Conservation (phyloP, 2,329 filamentous ascomycete species). For the Sphaerulina vaccinii region DNA sequence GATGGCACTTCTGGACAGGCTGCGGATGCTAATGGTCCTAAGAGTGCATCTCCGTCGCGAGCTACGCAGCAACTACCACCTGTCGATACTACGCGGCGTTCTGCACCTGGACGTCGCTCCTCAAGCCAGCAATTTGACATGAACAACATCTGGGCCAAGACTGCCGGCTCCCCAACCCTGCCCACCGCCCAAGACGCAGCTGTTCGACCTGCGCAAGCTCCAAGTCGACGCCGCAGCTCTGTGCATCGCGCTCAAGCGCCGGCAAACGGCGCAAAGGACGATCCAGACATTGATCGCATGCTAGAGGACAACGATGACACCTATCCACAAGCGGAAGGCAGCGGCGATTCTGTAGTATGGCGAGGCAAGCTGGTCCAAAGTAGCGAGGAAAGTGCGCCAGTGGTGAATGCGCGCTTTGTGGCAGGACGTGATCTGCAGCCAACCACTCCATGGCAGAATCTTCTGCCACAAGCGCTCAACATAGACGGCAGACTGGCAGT, state of each 20-base stretch:
- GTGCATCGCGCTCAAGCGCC: slow-evolving; percentile 25
- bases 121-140: slow-evolving; percentile 65
- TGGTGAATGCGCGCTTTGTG: slow-evolving; percentile 75
- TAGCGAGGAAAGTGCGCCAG: slow-evolving; percentile 39
- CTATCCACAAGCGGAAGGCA: slow-evolving; percentile 69
- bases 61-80: slow-evolving; percentile 18
- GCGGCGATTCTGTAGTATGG: slow-evolving; percentile 73
- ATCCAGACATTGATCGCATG: slow-evolving; percentile 86
- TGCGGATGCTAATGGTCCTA: slow-evolving; percentile 6
- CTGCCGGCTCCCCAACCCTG: slow-evolving; percentile 41
- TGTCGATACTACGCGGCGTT: slow-evolving; percentile 24
- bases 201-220: slow-evolving; percentile 47
- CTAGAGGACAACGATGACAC: slow-evolving; percentile 78
- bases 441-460: slow-evolving; percentile 68
- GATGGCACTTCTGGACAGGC: slow-evolving; percentile 6
- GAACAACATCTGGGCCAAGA: slow-evolving; percentile 78
- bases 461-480: slow-evolving; percentile 68
- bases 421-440: slow-evolving; percentile 76
- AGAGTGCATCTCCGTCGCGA: slow-evolving; percentile 34
- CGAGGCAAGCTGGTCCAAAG: slow-evolving; percentile 60
- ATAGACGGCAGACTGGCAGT: slow-evolving; percentile 80
- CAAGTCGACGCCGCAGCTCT: slow-evolving; percentile 42
- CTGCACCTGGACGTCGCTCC: slow-evolving; percentile 35
- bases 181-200: slow-evolving; percentile 33
- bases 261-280: slow-evolving; percentile 62